A percentile compares a stretch with the other conserved stretches of the same genome.
These are phyloP conservation scores for Blastobotrys buckinghamii DNA, from an alignment of 1,139 yeast species.

Conservation along the genomic window DNA sequence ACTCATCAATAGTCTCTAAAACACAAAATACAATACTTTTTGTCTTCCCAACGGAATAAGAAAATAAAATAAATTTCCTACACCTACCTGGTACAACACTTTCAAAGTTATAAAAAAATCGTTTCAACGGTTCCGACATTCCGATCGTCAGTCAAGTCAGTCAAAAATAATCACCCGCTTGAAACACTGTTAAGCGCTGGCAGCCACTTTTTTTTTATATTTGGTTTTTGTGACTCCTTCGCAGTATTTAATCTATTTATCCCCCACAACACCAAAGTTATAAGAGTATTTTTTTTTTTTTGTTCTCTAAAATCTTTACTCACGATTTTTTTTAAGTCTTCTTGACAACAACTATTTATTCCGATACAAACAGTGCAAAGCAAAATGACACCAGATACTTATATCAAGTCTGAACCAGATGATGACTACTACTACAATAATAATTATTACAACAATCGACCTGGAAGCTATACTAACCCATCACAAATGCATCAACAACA, in stretches of 20 bases:
- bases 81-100: too few relatives aligned
- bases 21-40: too few relatives aligned
- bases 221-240: not conserved
- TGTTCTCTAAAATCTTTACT: too few relatives aligned
- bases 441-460: not conserved
- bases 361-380: not conserved
- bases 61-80: too few relatives aligned
- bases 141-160: not conserved
- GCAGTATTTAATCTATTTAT: not conserved
- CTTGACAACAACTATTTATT: not conserved
- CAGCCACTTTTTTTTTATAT: not conserved
- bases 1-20: too few relatives aligned
- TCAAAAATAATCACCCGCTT: too few relatives aligned
- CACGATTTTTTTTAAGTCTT: not conserved
- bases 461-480: not conserved
- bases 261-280: not conserved
- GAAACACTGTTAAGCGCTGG: too few relatives aligned
- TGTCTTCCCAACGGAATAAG: too few relatives aligned
- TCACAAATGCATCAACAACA: not conserved
- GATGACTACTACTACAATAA: slow-evolving; percentile 4
- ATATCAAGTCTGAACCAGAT: slow-evolving; percentile 21
- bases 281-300: not conserved
- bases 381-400: slow-evolving; percentile 17
- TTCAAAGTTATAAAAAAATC: too few relatives aligned
- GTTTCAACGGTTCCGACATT: not conserved